A percentile compares a stretch with the other conserved stretches of the same genome.
phyloP scores from a whole-genome alignment of 2,329 filamentous ascomycete species.

The Grosmannia clavigera region DNA sequence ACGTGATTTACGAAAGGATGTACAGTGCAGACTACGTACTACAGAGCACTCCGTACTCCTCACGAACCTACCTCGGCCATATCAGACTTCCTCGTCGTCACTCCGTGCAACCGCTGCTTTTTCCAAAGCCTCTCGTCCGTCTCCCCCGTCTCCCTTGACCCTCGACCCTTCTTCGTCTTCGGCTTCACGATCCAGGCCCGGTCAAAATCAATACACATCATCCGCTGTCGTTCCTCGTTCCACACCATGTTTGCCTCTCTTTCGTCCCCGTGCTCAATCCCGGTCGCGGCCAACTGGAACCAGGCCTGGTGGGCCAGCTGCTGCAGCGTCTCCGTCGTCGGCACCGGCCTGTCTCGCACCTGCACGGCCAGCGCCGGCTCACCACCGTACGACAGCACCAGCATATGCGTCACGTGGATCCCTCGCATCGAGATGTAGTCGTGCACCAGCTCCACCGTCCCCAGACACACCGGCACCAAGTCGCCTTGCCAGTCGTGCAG shows the following conservation, averaged over 20 bases:
- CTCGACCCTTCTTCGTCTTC: too few relatives aligned
- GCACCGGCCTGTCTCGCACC: too few relatives aligned
- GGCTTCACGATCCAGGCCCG: too few relatives aligned
- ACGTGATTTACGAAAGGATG: too few relatives aligned
- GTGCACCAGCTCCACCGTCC: not conserved
- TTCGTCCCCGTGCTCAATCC: not conserved
- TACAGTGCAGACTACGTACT: too few relatives aligned
- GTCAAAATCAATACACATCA: conserved; percentile 5
- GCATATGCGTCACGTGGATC: not conserved
- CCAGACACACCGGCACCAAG: not conserved
- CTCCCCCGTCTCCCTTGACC: too few relatives aligned
- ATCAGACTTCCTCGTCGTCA: not conserved
- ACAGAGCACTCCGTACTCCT: too few relatives aligned
- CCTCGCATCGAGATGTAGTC: not conserved
- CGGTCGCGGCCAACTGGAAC: not conserved
- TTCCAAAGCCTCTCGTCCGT: too few relatives aligned
- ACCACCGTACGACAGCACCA: not conserved
- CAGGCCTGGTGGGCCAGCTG: not conserved
- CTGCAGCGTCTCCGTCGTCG: too few relatives aligned
- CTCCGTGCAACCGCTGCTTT: too few relatives aligned
- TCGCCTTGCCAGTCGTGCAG: not conserved
- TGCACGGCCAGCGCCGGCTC: not conserved
- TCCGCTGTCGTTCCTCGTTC: conserved; percentile 2
- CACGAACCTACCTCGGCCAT: too few relatives aligned
- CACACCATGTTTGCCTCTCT: conserved; percentile 1